Evolutionary conservation across 768 basidiomycete species (phyloP).

Genomic region (Rossbeevera mucosa): DNA sequence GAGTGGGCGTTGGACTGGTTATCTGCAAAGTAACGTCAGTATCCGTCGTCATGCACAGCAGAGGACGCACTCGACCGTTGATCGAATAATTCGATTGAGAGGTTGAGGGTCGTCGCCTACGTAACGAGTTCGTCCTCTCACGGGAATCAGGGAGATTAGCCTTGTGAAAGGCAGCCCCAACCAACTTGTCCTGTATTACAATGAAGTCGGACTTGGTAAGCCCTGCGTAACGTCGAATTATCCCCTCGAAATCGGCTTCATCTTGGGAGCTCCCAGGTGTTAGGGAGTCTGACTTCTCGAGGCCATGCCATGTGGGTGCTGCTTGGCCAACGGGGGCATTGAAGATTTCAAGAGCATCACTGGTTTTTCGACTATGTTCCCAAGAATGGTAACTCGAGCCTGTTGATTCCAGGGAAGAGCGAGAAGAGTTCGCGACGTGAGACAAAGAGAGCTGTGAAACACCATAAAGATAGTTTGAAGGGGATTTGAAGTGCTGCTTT

Average conservation of each 20-base stretch:
- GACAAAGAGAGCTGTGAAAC: slow-evolving; percentile 62
- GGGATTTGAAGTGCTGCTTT: slow-evolving; percentile 43
- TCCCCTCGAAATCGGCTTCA: slow-evolving; percentile 59
- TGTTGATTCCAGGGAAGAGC: slow-evolving; percentile 72
- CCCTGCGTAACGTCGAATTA: slow-evolving; percentile 61
- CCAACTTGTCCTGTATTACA: slow-evolving; percentile 71
- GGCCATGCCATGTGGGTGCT: slow-evolving; percentile 62
- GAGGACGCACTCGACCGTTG: slow-evolving; percentile 42
- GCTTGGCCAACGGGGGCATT: slow-evolving; percentile 42
- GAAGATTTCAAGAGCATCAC: slow-evolving; percentile 52
- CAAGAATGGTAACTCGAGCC: slow-evolving; percentile 86
- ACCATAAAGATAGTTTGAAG: slow-evolving; percentile 49
- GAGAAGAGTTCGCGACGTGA: slow-evolving; percentile 68
- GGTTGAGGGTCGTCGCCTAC: slow-evolving; percentile 72
- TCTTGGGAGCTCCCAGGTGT: slow-evolving; percentile 50
- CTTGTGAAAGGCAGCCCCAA: slow-evolving; percentile 58
- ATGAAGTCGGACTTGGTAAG: slow-evolving; percentile 66
- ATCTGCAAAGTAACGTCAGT: slow-evolving; percentile 37
- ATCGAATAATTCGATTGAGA: slow-evolving; percentile 76
- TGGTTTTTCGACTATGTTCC: slow-evolving; percentile 56
- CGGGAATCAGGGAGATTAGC: slow-evolving; percentile 52
- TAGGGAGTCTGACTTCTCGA: slow-evolving; percentile 47
- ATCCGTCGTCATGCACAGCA: slow-evolving; percentile 1
- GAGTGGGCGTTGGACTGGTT: slow-evolving; percentile 48
- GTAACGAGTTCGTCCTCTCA: slow-evolving; percentile 64